Evolutionary conservation across 2,329 filamentous ascomycete species (phyloP), one percentile per base, ranked within the genome.

Genomic region (Domatiomyces catenatus): DNA sequence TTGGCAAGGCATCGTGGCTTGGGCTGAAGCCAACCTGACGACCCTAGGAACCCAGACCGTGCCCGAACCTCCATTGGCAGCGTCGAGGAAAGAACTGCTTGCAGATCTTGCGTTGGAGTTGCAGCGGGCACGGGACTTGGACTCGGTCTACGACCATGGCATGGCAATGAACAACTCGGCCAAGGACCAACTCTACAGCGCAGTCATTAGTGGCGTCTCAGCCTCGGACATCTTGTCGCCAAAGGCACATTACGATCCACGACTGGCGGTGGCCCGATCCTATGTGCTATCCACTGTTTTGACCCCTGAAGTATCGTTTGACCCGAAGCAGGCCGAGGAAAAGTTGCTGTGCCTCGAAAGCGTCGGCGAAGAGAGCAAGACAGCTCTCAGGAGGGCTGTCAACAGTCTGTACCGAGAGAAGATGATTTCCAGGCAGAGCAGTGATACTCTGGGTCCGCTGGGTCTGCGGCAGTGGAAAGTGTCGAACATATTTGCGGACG

Each of bases 221-320:
- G 12, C 32, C 32, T 39, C 32, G 2, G 32, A 15, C 32, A 15
- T 39, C 10, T 39, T 2, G 32, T 15, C 10, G 12, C 32, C 32
- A 15, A 15, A 59, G 59, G 10, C 32, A 15, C 32, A 10, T 39
- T 2, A 15, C 28, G 50, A 53, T 42, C 17, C 42, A 39, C 45
- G 39, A 19, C 44, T 53, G 12, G 52, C 49, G 39, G 49, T 64
- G 6, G 69, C 66, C 39, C 72, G 70, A 59, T 66, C 66, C n/a
- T 74, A 69, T 69, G 64, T 72, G 45, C 67, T 71, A 10, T 69
- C 72, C 18, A 73, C 72, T 42, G 59, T 72, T 24, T 59, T 71
- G 32, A 70, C 71, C 0, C 62, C 66, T 1, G 65, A 71, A 46
- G 63, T 67, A 18, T 62, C 59, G 1, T 74, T 72, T 54, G 56